A percentile compares a stretch with the other conserved stretches of the same genome.
phyloP scores from a whole-genome alignment of 2,329 filamentous ascomycete genomes.

The Colletotrichum sp. region DNA sequence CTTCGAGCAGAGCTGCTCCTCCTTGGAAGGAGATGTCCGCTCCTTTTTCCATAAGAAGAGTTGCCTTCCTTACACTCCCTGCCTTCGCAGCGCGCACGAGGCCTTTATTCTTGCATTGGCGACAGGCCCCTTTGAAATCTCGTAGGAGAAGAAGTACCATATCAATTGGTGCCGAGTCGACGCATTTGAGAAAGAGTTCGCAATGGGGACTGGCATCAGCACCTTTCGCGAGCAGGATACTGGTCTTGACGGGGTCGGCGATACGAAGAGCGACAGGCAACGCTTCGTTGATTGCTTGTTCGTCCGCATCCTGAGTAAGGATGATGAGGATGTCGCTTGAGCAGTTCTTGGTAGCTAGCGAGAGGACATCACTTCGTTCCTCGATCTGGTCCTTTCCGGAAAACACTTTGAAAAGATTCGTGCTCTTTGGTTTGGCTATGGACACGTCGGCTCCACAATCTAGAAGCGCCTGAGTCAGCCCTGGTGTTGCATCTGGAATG shows the following conservation, averaged over 20 bases:
- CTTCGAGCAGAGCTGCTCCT: neutral
- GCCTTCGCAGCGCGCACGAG: neutral
- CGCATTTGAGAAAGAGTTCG: neutral
- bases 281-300: neutral
- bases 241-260: neutral
- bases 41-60: neutral
- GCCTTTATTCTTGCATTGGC: neutral
- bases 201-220: neutral
- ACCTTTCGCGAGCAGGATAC: neutral
- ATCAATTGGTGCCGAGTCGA: neutral
- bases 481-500: neutral
- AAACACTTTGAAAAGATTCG: neutral
- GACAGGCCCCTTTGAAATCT: neutral
- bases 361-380: neutral
- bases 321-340: neutral
- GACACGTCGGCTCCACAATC: neutral
- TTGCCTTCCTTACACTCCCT: neutral
- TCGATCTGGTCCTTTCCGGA: neutral
- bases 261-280: neutral
- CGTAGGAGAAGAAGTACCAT: neutral
- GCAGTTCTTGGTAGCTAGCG: neutral
- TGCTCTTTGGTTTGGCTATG: neutral
- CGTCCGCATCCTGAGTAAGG: neutral
- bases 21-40: neutral
- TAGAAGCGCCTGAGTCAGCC: neutral